Base-by-base conservation (phyloP, 2,329 filamentous ascomycete genomes). In the Xylaria polymorpha region DNA sequence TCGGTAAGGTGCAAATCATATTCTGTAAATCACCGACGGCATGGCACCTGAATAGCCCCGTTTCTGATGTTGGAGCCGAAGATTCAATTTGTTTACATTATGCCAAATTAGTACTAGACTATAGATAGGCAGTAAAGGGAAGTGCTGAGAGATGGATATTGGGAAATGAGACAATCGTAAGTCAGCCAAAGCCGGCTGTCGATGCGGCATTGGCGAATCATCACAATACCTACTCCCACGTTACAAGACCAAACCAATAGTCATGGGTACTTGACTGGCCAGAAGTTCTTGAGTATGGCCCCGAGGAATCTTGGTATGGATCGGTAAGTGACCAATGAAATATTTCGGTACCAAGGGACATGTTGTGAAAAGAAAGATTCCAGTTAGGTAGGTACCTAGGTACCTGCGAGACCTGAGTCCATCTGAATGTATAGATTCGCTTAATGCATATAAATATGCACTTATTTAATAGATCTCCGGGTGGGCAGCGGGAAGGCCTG, bases 1-100 rank as follows among this genome's bases (percentile, higher is more conserved):
- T 53, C 35, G 59, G 39, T 41, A 63, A 63, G 29, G 51, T 15
- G 50, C 50, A 32, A 62, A 67, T 57, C 58, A 62, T 20, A 44
- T 29, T 22, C 55, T 44, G 12, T 44, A 46, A 57, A n/a, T 56
- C 10, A 22, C 39, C 41, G 50, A 63, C 48, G 29, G 20, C 50
- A 6, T 57, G 14, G n/a, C 37, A 60, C n/a, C 32, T 10, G 29
- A 55, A n/a, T 29, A 55, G 51, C 32, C 51, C 51, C 37, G n/a
- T 12, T 18, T 7, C 5, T 1, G n/a, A 46, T n/a, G n/a, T 9
- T 12, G 55, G 37, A 59, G 55, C 63, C 61, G 56, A 56, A 43
- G 25, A 55, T 61, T 50, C 37, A 56, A 60, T 61, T 29, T 35
- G 5, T 37, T 41, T 29, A 29, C 25, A 29, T 29, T 12, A 51